Evolutionary conservation across 768 basidiomycete species (phyloP), one percentile per base, ranked within the genome.

Genomic region (Hygrophoropsis aurantiaca): DNA sequence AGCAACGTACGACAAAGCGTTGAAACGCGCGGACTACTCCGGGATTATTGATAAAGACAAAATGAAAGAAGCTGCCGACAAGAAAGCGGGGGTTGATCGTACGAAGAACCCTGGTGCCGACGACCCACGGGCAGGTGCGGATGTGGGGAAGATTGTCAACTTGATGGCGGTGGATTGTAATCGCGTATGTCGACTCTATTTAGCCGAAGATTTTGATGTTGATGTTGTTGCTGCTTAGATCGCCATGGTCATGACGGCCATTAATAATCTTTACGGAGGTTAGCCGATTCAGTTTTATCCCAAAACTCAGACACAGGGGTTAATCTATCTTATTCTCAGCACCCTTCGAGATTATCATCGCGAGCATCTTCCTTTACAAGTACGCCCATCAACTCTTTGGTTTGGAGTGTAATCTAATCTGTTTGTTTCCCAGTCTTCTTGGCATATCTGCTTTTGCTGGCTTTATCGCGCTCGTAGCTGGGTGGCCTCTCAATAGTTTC

Each of bases 121-220:
- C 49, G 73, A 88, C 24, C 79, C 83, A 1, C 85, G 80, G 54
- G 78, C 85, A 1, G 87, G 90, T 13, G 93, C 93, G 6, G 88
- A 91, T 61, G 75, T 88, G 11, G 93, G 93, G 11, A 93, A 94
- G 63, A 90, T 94, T 43, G 89, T 94, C 45, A 90, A 91, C 54
- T 67, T 94, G 27, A 94, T 94, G 90, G 82, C 87, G 11, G 82
- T 80, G 6, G 89, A 91, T 60, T 82, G 84, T 2, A 85, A 83
- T 57, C 68, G 75, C 71, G 57, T 83, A 51, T 65, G 27, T 30
- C 27, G 6, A 30, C n/a, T n/a, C n/a, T n/a, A n/a, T n/a, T n/a
- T n/a, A n/a, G n/a, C n/a, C n/a, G n/a, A n/a, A n/a, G n/a, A n/a
- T n/a, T n/a, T n/a, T n/a, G n/a, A n/a, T n/a, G n/a, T n/a, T n/a